Conservation (phyloP, 495 filamentous ascomycete genomes). For the Terfezia boudieri region DNA sequence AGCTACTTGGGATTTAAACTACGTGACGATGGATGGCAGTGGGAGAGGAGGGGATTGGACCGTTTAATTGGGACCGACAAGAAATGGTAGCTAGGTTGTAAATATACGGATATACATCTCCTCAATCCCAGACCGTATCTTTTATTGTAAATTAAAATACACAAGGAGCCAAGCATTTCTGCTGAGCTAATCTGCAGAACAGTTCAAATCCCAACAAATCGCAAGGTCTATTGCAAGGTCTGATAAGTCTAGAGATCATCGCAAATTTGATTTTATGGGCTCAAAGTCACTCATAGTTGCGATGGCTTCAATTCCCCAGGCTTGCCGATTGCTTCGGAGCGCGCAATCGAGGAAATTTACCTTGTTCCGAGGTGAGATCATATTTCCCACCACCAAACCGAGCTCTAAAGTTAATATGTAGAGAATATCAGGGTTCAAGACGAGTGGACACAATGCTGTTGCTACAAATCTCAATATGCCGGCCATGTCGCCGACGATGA, state of each 20-base stretch:
- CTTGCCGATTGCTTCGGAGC: not conserved
- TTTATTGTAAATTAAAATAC: too few species aligned
- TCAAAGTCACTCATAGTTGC: too few species aligned
- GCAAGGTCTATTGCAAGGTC: too few species aligned
- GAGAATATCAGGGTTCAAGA: conserved; percentile 34
- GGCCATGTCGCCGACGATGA: conserved; percentile 71
- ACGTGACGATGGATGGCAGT: conserved; percentile 13
- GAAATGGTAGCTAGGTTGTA: not conserved
- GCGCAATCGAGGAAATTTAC: not conserved
- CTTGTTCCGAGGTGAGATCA: not conserved
- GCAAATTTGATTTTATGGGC: not conserved
- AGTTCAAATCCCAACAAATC: too few species aligned
- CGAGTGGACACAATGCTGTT: conserved; percentile 33
- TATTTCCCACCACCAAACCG: not conserved
- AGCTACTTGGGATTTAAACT: conserved; percentile 3
- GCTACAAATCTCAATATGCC: conserved; percentile 71
- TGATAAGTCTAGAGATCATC: too few species aligned
- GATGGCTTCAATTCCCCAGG: not conserved
- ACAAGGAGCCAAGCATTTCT: too few species aligned
- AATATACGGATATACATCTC: too few species aligned
- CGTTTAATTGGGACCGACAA: conserved; percentile 6
- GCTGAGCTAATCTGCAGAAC: too few species aligned
- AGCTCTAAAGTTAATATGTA: not conserved
- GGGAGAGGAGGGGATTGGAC: conserved; percentile 17
- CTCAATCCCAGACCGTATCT: too few species aligned